phyloP scores from a whole-genome alignment of 306 rosid genomes.

The Ammopiptanthus mongolicus region DNA sequence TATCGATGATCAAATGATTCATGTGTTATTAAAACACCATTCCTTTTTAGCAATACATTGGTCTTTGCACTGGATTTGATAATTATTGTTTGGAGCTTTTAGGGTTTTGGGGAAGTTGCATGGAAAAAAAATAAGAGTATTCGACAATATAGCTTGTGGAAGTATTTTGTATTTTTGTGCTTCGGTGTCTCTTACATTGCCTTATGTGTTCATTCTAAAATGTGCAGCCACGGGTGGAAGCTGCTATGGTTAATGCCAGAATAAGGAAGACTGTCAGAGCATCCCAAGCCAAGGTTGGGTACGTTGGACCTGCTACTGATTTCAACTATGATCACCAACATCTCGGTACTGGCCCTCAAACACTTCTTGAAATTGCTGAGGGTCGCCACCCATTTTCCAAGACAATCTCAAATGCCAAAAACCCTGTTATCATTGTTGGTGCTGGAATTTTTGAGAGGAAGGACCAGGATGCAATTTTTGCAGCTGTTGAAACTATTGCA shows the following conservation, averaged over 20 bases:
- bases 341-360: slow-evolving; percentile 82
- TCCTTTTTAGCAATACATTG: background rate
- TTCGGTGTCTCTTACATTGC: slow-evolving; percentile 13
- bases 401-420: slow-evolving; percentile 63
- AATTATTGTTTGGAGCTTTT: slow-evolving; percentile 4
- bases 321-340: slow-evolving; percentile 77
- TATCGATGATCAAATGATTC: slow-evolving; percentile 8
- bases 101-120: background rate
- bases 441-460: slow-evolving; percentile 83
- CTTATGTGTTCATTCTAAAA: slow-evolving; percentile 21
- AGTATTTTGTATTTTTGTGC: background rate
- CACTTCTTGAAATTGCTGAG: slow-evolving; percentile 81
- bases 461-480: slow-evolving; percentile 81
- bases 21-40: slow-evolving; percentile 8
- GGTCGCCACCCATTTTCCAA: slow-evolving; percentile 73
- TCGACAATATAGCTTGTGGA: background rate
- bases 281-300: slow-evolving; percentile 82
- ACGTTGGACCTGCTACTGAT: slow-evolving; percentile 78
- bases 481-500: slow-evolving; percentile 62
- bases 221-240: slow-evolving; percentile 95
- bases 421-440: slow-evolving; percentile 83
- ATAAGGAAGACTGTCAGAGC: slow-evolving; percentile 77
- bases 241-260: slow-evolving; percentile 98
- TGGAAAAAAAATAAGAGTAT: background rate
- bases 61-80: background rate